A percentile compares a stretch with the other conserved stretches of the same genome.
Conservation (phyloP, 768 basidiomycete species). For the Termitomyces sp. region DNA sequence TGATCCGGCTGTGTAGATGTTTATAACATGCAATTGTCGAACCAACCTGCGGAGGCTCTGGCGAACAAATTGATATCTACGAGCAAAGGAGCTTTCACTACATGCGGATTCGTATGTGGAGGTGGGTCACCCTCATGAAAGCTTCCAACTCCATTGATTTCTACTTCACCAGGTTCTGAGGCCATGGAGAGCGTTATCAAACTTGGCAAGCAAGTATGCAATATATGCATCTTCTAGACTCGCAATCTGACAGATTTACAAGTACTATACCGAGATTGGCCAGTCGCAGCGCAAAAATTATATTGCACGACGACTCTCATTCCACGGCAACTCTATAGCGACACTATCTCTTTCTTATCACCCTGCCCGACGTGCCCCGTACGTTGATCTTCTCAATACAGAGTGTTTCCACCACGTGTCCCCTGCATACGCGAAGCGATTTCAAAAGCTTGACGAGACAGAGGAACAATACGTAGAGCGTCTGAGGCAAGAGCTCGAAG, state of each 20-base stretch:
- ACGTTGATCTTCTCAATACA: slow-evolving; percentile 59
- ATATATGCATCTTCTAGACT: not conserved
- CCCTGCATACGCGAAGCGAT: slow-evolving; percentile 84
- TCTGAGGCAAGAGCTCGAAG: slow-evolving; percentile 76
- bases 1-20: slow-evolving; percentile 49
- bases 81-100: slow-evolving; percentile 71
- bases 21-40: slow-evolving; percentile 84
- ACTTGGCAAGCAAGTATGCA: slow-evolving; percentile 68
- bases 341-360: slow-evolving; percentile 69
- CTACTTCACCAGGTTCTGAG: slow-evolving; percentile 62
- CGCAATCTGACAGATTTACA: not conserved
- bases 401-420: slow-evolving; percentile 81
- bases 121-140: slow-evolving; percentile 36
- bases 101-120: slow-evolving; percentile 71
- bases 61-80: slow-evolving; percentile 62
- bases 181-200: slow-evolving; percentile 89
- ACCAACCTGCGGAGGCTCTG: slow-evolving; percentile 76
- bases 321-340: slow-evolving; percentile 80
- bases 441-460: slow-evolving; percentile 63
- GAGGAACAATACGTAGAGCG: slow-evolving; percentile 80
- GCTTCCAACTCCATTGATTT: not conserved
- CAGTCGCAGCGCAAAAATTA: slow-evolving; percentile 73
- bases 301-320: slow-evolving; percentile 75
- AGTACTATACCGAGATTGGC: slow-evolving; percentile 71
- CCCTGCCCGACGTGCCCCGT: slow-evolving; percentile 64